Base-by-base conservation (phyloP, 805 yeast genomes). In the Yarrowia keelungensis region DNA sequence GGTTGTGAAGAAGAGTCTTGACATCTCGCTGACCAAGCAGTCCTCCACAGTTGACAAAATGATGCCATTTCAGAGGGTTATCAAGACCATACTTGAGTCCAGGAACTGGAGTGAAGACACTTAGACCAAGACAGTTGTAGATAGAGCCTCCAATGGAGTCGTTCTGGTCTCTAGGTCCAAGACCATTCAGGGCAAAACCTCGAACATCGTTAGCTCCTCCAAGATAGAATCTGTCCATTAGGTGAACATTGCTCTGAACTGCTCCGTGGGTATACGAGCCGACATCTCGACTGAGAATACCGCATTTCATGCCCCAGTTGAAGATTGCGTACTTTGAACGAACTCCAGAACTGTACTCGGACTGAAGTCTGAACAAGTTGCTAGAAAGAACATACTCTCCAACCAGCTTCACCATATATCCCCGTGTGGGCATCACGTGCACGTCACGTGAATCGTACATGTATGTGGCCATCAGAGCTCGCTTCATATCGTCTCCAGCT, bases 131-230 rank as follows among this genome's bases (percentile, higher is more conserved):
- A 39, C 89, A 84, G 64, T 84, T 76, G 74, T 82, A 87, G 1
- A 82, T 77, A 70, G 86, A 85, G 8, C 97, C 97, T 7, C 97
- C 97, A 5, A 87, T 71, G 4, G 87, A 81, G 72, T 86, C 88
- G 5, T 77, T 78, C 4, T 78, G 77, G 68, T 85, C 86, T 69
- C 86, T 81, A 1, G 88, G 87, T 14, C 95, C 93, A 43, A 90
- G 76, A 0, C 91, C 86, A 79, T 88, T 88, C 67, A 84, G 80
- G 42, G 85, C 81, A 74, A 89, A 91, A 0, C 93, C 92, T 69
- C 89, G 81, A 38, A 92, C 86, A 67, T 88, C 89, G 68, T 87
- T 84, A 14, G 87, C 85, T 0, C 97, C 97, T 16, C 97, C 97
- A 54, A 90, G 81, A 74, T 88, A 91, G 76, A 93, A 94, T 71